Evolutionary conservation across 257 asterid species (phyloP).

Genomic region (Verbena officinalis): DNA sequence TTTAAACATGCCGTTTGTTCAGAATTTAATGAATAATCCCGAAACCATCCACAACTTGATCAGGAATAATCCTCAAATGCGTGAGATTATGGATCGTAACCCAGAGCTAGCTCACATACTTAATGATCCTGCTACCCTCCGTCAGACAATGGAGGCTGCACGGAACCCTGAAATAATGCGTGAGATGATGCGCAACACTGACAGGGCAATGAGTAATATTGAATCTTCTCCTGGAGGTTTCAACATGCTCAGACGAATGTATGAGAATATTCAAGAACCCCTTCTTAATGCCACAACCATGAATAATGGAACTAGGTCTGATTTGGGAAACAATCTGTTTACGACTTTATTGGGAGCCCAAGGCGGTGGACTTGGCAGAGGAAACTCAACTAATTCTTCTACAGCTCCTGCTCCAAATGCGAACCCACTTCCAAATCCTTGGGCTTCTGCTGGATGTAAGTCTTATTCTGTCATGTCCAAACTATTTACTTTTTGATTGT

Average conservation of each 20-base stretch:
- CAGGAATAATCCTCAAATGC: conserved; percentile 75
- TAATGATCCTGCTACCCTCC: conserved; percentile 62
- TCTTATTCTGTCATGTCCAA: neutral
- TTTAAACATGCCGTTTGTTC: conserved; percentile 55
- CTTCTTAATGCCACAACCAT: conserved; percentile 58
- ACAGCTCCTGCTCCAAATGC: conserved; percentile 50
- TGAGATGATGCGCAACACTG: conserved; percentile 75
- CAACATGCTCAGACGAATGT: conserved; percentile 77
- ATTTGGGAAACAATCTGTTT: conserved; percentile 46
- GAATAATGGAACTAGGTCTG: conserved; percentile 42
- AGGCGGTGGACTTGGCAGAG: too few species aligned
- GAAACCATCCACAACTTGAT: conserved; percentile 60
- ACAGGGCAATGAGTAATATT: conserved; percentile 68
- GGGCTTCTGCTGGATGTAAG: conserved; percentile 41
- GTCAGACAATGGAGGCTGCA: conserved; percentile 64
- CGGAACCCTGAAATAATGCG: conserved; percentile 76
- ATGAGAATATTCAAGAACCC: conserved; percentile 73
- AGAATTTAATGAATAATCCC: conserved; percentile 59
- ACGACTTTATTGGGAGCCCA: conserved; percentile 48
- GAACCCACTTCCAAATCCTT: conserved; percentile 72
- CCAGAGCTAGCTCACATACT: conserved; percentile 71
- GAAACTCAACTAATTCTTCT: conserved; percentile 44
- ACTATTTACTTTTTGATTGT: too few species aligned
- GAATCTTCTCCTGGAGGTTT: conserved; percentile 77
- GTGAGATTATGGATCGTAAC: conserved; percentile 64